Evolutionary conservation across 768 basidiomycete genomes (phyloP).

Genomic region (Russula virescens): DNA sequence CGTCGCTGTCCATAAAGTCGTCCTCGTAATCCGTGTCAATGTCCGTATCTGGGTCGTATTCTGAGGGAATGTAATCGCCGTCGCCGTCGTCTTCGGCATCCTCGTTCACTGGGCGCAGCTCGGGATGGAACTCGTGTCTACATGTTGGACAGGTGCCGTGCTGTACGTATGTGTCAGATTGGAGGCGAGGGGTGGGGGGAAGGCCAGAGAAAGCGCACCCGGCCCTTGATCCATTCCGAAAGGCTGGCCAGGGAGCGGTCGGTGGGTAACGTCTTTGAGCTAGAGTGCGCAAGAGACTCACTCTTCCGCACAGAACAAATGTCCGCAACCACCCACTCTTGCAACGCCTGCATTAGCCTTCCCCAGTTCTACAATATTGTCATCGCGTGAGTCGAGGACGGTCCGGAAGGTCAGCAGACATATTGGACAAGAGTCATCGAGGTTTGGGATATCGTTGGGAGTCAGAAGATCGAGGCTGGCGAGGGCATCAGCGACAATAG

Average conservation of each 20-base stretch:
- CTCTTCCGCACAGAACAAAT: slow-evolving; percentile 66
- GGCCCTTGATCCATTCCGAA: slow-evolving; percentile 57
- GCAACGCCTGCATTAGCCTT: slow-evolving; percentile 41
- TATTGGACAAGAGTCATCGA: slow-evolving; percentile 59
- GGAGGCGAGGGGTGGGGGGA: too few species aligned
- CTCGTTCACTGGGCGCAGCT: slow-evolving; percentile 44
- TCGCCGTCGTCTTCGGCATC: slow-evolving; percentile 65
- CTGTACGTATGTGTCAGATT: slow-evolving; percentile 30
- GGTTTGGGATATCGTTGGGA: slow-evolving; percentile 17
- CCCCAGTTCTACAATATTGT: slow-evolving; percentile 21
- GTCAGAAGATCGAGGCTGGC: slow-evolving; percentile 10
- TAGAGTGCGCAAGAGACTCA: slow-evolving; percentile 31
- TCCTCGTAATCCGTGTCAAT: slow-evolving; percentile 29
- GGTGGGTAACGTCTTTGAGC: not conserved
- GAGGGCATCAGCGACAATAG: slow-evolving; percentile 10
- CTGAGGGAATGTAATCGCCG: slow-evolving; percentile 57
- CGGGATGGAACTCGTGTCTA: slow-evolving; percentile 51
- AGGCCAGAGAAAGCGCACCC: slow-evolving; percentile 32
- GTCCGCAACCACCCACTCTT: slow-evolving; percentile 53
- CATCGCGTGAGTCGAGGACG: slow-evolving; percentile 33
- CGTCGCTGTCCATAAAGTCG: slow-evolving; percentile 25
- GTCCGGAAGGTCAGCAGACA: slow-evolving; percentile 50
- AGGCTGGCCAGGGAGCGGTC: slow-evolving; percentile 37
- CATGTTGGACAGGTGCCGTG: slow-evolving; percentile 72
- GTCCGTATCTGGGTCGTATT: slow-evolving; percentile 40